A percentile compares a stretch with the other conserved stretches of the same genome.
Conservation (phyloP, 352 stramenopile genomes). For the Phytophthora idaei region DNA sequence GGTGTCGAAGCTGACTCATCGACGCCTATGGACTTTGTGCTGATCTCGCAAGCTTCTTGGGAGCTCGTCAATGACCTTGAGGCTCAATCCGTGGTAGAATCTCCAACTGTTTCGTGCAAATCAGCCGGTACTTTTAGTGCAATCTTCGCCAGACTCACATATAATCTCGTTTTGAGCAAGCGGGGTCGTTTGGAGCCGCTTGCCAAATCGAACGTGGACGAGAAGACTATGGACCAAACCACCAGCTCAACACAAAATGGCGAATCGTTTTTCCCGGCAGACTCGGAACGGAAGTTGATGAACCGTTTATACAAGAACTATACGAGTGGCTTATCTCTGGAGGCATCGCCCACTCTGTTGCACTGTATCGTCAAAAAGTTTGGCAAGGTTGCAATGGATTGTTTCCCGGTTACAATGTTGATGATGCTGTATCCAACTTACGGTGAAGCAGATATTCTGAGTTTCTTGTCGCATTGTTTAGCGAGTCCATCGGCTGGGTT, state of each 20-base stretch:
- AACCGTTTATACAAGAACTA: conserved; percentile 77
- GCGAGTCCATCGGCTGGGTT: conserved; percentile 29
- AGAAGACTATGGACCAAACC: not conserved
- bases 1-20: conserved; percentile 21
- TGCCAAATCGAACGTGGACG: not conserved
- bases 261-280: conserved; percentile 32
- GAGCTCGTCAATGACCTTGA: conserved; percentile 61
- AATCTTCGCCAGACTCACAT: conserved; percentile 45
- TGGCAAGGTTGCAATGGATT: conserved; percentile 48
- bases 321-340: conserved; percentile 38
- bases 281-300: conserved; percentile 59
- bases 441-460: conserved; percentile 41
- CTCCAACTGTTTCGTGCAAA: conserved; percentile 1
- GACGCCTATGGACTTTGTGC: conserved; percentile 45
- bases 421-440: conserved; percentile 58
- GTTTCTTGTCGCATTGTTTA: conserved; percentile 39
- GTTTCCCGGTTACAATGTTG: conserved; percentile 57
- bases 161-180: conserved; percentile 40
- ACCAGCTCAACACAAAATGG: not conserved
- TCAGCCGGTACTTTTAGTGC: conserved; percentile 15
- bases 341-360: conserved; percentile 48
- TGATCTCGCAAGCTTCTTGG: conserved; percentile 64
- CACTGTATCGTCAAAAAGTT: conserved; percentile 64
- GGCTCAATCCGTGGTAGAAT: not conserved
- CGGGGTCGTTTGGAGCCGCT: conserved; percentile 37